Conservation (phyloP, 768 basidiomycete genomes). For the Dictyophora rubrovolvata region DNA sequence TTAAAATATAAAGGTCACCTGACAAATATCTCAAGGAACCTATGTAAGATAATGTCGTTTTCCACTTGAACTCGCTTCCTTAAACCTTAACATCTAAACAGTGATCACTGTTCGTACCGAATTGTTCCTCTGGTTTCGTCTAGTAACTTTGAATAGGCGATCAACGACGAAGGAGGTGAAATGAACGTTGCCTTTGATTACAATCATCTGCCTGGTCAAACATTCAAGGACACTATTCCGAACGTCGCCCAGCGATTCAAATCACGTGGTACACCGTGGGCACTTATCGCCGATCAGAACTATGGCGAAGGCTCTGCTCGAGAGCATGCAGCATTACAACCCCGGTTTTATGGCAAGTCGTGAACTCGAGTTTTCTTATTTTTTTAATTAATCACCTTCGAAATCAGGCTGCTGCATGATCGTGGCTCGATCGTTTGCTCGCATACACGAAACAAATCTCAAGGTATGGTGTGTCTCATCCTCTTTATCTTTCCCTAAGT, state of each 20-base stretch:
- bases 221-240: slow-evolving; percentile 73
- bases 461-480: slow-evolving; percentile 44
- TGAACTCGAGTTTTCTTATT: background rate
- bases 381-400: background rate
- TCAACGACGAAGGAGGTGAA: slow-evolving; percentile 90
- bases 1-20: slow-evolving; percentile 97
- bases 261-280: slow-evolving; percentile 77
- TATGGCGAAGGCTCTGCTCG: slow-evolving; percentile 97
- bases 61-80: background rate
- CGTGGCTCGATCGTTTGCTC: slow-evolving; percentile 87
- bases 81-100: slow-evolving; percentile 19
- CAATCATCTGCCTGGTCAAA: slow-evolving; percentile 34
- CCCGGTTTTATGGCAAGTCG: slow-evolving; percentile 74
- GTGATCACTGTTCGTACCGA: slow-evolving; percentile 64
- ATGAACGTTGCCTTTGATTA: slow-evolving; percentile 87
- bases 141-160: slow-evolving; percentile 41
- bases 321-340: slow-evolving; percentile 96
- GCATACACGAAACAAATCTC: slow-evolving; percentile 96
- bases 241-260: slow-evolving; percentile 85
- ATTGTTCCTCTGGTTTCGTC: background rate
- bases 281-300: slow-evolving; percentile 90
- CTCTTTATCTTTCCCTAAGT: background rate
- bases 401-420: slow-evolving; percentile 71
- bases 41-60: slow-evolving; percentile 42
- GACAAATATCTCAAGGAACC: slow-evolving; percentile 92